A percentile compares a stretch with the other conserved stretches of the same genome.
These are phyloP conservation scores for Chenopodium formosanum DNA, from an alignment of 148 eudicot genomes.

Conservation along the genomic window DNA sequence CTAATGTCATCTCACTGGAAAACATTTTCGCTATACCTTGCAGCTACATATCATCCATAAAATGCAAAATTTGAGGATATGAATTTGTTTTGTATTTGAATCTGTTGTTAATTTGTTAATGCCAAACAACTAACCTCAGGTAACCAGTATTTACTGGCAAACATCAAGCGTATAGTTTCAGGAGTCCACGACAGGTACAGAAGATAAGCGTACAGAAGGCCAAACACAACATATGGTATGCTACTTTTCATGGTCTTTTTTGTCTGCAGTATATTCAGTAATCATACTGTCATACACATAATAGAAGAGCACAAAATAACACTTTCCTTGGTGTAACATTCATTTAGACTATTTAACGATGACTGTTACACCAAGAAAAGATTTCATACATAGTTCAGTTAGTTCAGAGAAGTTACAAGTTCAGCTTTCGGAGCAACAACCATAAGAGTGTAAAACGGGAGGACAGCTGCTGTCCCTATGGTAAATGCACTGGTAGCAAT, in stretches of 20 bases:
- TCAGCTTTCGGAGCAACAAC: constrained; percentile 86
- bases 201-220: constrained; percentile 71
- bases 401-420: constrained; percentile 45
- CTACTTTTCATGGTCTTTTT: constrained; percentile 70
- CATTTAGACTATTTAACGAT: background rate
- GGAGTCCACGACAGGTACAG: constrained; percentile 94
- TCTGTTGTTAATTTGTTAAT: background rate
- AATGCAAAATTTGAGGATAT: background rate
- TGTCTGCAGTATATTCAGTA: constrained; percentile 49
- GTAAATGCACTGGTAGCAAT: constrained; percentile 74
- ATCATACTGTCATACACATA: background rate
- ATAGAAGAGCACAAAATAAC: background rate
- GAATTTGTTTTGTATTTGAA: background rate
- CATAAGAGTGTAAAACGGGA: constrained; percentile 92
- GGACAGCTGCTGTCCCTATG: constrained; percentile 79
- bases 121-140: constrained; percentile 65
- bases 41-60: constrained; percentile 39
- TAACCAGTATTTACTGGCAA: constrained; percentile 86
- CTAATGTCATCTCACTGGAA: constrained; percentile 82
- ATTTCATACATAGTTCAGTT: background rate
- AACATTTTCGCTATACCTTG: constrained; percentile 89
- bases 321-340: background rate
- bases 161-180: constrained; percentile 69
- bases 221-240: constrained; percentile 68
- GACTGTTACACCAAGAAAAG: background rate